Conservation (phyloP, 805 yeast species). For the Cyberlindnera maclurae region DNA sequence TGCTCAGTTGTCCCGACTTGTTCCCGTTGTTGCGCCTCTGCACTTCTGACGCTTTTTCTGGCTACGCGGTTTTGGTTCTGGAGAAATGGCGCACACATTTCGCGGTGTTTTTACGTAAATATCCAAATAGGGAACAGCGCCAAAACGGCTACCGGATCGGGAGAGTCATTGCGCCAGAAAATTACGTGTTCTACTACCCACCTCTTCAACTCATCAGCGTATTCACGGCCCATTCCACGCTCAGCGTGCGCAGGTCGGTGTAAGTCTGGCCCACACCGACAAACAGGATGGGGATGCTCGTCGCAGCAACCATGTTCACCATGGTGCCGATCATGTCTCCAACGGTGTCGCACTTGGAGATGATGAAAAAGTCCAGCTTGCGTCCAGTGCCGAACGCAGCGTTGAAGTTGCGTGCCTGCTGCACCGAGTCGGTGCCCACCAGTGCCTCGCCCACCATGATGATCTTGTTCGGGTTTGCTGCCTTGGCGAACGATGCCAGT, state of each 20-base stretch:
- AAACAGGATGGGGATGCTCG: constrained; percentile 89
- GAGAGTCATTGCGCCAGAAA: no score
- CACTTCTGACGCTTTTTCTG: no score
- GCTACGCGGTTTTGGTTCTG: no score
- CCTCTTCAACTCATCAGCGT: constrained; percentile 55
- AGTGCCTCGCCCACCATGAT: constrained; percentile 98
- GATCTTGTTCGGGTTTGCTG: constrained; percentile 92
- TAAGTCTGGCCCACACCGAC: constrained; percentile 97
- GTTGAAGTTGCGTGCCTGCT: constrained; percentile 90
- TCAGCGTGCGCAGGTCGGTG: constrained; percentile 83
- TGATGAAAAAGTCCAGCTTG: constrained; percentile 79
- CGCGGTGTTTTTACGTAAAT: no score
- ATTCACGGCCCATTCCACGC: constrained; percentile 89
- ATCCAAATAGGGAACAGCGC: no score
- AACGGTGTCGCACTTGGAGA: constrained; percentile 94
- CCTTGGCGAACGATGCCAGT: constrained; percentile 86
- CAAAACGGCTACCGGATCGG: no score
- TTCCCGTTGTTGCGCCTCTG: no score
- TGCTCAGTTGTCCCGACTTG: no score
- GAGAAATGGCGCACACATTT: no score
- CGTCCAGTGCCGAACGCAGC: constrained; percentile 85
- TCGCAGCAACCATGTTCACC: constrained; percentile 96
- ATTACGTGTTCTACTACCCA: no score
- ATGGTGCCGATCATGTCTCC: constrained; percentile 94
- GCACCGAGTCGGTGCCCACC: constrained; percentile 95